Conservation (phyloP, 2,329 filamentous ascomycete species). For the Biscogniauxia mediterranea region DNA sequence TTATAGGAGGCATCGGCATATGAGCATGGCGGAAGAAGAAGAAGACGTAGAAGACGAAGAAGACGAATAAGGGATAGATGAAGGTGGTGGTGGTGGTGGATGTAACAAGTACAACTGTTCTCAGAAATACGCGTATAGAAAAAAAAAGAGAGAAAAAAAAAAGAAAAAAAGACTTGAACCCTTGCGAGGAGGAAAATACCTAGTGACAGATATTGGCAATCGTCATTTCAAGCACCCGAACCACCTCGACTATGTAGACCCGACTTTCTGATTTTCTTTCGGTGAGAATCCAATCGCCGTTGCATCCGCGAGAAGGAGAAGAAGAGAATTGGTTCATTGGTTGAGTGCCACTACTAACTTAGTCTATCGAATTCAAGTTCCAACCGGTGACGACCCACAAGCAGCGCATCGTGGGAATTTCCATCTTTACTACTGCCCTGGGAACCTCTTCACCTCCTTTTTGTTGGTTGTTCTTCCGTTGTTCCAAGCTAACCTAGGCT, state of each 20-base stretch:
- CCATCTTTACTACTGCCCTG: too few species aligned
- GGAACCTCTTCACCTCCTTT: too few species aligned
- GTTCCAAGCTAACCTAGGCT: too few species aligned
- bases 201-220: conserved; percentile 7
- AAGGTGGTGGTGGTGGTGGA: background rate
- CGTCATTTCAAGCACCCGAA: conserved; percentile 7
- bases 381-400: too few species aligned
- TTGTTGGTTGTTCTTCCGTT: too few species aligned
- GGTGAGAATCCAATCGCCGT: background rate
- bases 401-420: too few species aligned
- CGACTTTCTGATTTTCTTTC: background rate
- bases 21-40: conserved; percentile 1
- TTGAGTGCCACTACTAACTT: too few species aligned
- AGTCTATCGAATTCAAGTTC: too few species aligned
- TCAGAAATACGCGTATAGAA: background rate
- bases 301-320: background rate
- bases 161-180: background rate
- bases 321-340: too few species aligned
- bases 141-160: background rate
- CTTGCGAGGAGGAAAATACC: conserved; percentile 5
- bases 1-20: conserved; percentile 28
- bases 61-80: too few species aligned
- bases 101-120: too few species aligned
- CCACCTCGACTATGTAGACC: conserved; percentile 3
- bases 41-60: background rate